phyloP scores from a whole-genome alignment of 2,329 filamentous ascomycete species.

The Alternaria sp. region DNA sequence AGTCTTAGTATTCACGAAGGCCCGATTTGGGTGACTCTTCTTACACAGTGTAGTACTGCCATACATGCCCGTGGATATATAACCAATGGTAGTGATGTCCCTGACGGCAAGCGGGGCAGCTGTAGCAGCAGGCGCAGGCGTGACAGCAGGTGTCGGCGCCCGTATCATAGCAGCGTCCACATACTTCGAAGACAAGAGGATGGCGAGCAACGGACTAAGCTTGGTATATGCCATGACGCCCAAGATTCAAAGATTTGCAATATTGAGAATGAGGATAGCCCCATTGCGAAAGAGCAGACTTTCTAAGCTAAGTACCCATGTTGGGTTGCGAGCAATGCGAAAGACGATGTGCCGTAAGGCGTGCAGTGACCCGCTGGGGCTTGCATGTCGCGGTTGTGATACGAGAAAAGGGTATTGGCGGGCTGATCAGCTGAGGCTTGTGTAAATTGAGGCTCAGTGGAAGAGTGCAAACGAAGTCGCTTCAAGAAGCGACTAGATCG shows the following conservation, averaged over 20 bases:
- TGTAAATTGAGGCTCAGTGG: not conserved
- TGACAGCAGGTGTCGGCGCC: conserved; percentile 13
- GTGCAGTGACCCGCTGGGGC: conserved; percentile 17
- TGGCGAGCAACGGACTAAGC: conserved; percentile 9
- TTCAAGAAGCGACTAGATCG: not conserved
- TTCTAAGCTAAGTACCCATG: conserved; percentile 5
- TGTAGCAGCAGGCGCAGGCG: conserved; percentile 18
- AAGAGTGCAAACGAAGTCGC: not conserved
- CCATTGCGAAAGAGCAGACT: conserved; percentile 4
- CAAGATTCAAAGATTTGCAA: not conserved
- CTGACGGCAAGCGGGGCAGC: conserved; percentile 14
- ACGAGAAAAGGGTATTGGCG: conserved; percentile 7
- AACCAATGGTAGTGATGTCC: conserved; percentile 22
- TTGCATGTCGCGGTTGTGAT: conserved; percentile 11
- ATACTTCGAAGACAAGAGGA: conserved; percentile 2
- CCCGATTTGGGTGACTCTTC: not conserved
- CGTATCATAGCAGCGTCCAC: conserved; percentile 14
- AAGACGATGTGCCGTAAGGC: conserved; percentile 4
- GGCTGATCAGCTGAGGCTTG: conserved; percentile 10
- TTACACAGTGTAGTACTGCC: conserved; percentile 23
- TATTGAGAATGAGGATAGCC: not conserved
- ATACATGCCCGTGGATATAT: conserved; percentile 11
- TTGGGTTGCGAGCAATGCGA: conserved; percentile 3
- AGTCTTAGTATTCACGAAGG: conserved; percentile 1
- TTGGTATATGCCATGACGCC: conserved; percentile 10